phyloP scores from a whole-genome alignment of 805 yeast species.

The Saturnispora galanensis region DNA sequence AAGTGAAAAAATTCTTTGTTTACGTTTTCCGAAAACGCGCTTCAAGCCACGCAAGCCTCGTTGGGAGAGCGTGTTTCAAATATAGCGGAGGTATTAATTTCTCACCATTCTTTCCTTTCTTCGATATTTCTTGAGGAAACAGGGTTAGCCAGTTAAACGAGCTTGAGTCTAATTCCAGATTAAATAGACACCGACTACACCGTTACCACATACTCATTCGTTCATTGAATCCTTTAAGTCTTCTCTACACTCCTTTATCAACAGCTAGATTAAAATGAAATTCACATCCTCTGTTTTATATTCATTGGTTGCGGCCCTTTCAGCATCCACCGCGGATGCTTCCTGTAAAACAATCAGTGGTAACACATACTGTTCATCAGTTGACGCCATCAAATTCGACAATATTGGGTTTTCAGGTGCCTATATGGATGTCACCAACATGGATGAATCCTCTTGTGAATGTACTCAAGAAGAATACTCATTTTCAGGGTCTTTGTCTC shows the following conservation, averaged over 20 bases:
- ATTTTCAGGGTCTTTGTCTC: slow-evolving; percentile 67
- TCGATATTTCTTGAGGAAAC: too few species aligned
- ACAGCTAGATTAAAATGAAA: slow-evolving; percentile 8
- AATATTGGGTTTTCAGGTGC: slow-evolving; percentile 81
- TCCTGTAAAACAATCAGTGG: slow-evolving; percentile 41
- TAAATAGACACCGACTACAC: too few species aligned
- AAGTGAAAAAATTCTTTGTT: too few species aligned
- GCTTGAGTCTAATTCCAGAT: too few species aligned
- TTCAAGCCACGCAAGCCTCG: too few species aligned
- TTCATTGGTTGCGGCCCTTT: slow-evolving; percentile 13
- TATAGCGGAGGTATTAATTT: too few species aligned
- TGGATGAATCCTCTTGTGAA: slow-evolving; percentile 51
- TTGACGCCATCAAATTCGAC: slow-evolving; percentile 42
- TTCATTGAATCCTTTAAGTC: too few species aligned
- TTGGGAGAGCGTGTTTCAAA: too few species aligned
- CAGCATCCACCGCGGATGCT: slow-evolving; percentile 17
- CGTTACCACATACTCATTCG: too few species aligned
- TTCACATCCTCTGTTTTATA: slow-evolving; percentile 10
- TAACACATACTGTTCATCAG: slow-evolving; percentile 74
- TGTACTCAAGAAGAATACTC: slow-evolving; percentile 51
- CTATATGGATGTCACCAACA: slow-evolving; percentile 59
- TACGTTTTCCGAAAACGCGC: too few species aligned
- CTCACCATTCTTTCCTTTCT: too few species aligned
- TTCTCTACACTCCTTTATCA: neutral
- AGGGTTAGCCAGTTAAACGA: too few species aligned